phyloP scores from a whole-genome alignment of 495 filamentous ascomycete genomes.

The Terfezia claveryi region DNA sequence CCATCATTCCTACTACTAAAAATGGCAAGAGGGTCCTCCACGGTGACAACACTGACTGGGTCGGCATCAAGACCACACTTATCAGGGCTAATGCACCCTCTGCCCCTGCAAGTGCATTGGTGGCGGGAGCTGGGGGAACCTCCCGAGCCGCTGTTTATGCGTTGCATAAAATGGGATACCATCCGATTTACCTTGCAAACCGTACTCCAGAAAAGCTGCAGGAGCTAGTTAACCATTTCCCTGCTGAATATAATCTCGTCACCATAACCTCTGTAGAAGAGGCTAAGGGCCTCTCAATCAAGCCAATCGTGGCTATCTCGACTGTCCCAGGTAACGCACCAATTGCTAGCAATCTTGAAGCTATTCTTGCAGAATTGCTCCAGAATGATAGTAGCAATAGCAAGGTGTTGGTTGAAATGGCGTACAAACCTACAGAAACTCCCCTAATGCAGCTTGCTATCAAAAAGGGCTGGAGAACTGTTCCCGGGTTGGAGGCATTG shows the following conservation, averaged over 20 bases:
- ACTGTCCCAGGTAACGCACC: conserved; percentile 80
- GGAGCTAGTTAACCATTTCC: conserved; percentile 49
- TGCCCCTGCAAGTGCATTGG: conserved; percentile 34
- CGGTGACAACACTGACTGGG: conserved; percentile 93
- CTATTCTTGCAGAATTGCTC: conserved; percentile 42
- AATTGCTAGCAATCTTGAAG: conserved; percentile 49
- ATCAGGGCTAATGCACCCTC: conserved; percentile 25
- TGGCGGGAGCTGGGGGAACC: conserved; percentile 80
- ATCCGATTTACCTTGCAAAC: conserved; percentile 70
- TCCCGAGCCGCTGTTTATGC: conserved; percentile 81
- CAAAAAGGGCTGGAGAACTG: conserved; percentile 62
- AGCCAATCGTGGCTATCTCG: conserved; percentile 55
- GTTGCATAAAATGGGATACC: conserved; percentile 59
- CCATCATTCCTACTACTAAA: conserved; percentile 38
- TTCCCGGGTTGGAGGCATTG: conserved; percentile 75
- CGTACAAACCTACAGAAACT: conserved; percentile 72
- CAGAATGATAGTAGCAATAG: conserved; percentile 25
- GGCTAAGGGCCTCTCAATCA: conserved; percentile 25
- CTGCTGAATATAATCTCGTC: conserved; percentile 48
- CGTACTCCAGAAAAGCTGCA: conserved; percentile 46
- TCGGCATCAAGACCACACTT: conserved; percentile 71
- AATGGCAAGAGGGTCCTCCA: conserved; percentile 32
- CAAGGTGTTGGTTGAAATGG: conserved; percentile 76
- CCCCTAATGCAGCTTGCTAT: conserved; percentile 66
- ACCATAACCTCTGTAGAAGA: conserved; percentile 33